Evolutionary conservation across 2,329 filamentous ascomycete genomes (phyloP).

Genomic region (Fusarium poae): DNA sequence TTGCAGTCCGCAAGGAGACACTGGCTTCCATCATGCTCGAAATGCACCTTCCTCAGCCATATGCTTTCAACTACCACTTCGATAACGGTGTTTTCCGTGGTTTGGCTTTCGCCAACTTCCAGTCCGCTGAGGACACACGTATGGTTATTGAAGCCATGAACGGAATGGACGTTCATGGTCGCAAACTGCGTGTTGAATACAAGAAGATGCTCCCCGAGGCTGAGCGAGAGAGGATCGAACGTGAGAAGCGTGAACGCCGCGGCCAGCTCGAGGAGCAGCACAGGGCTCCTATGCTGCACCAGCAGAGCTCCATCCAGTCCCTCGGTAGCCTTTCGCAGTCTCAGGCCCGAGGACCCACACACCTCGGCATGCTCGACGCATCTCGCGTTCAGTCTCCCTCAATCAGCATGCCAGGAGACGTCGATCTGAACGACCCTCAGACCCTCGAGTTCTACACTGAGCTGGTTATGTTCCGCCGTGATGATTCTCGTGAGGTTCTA

Average conservation of each 20-base stretch:
- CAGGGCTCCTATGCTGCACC: slow-evolving; percentile 80
- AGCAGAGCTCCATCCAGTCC: slow-evolving; percentile 88
- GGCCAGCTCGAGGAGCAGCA: slow-evolving; percentile 98
- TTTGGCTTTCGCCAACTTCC: slow-evolving; percentile 97
- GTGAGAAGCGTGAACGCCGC: slow-evolving; percentile 95
- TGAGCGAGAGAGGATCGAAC: slow-evolving; percentile 94
- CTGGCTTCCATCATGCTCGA: slow-evolving; percentile 94
- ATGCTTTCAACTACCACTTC: slow-evolving; percentile 99
- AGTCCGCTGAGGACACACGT: slow-evolving; percentile 92
- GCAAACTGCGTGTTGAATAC: slow-evolving; percentile 96
- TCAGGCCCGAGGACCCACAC: slow-evolving; percentile 63
- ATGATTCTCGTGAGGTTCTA: slow-evolving; percentile 80
- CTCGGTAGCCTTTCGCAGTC: slow-evolving; percentile 75
- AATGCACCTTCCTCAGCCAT: slow-evolving; percentile 91
- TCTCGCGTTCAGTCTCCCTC: slow-evolving; percentile 16
- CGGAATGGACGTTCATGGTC: slow-evolving; percentile 92
- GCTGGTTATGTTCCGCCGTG: slow-evolving; percentile 88
- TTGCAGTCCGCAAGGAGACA: slow-evolving; percentile 97
- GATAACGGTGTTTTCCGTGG: slow-evolving; percentile 97
- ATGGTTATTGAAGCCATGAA: slow-evolving; percentile 95
- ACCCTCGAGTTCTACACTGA: slow-evolving; percentile 92
- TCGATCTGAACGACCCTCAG: slow-evolving; percentile 91
- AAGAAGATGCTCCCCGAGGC: slow-evolving; percentile 99
- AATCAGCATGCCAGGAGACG: slow-evolving; percentile 63
- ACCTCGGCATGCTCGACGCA: slow-evolving; percentile 58